These are phyloP conservation scores for Skeletonema potamos DNA, from an alignment of 108 stramenopile species.

Conservation along the genomic window DNA sequence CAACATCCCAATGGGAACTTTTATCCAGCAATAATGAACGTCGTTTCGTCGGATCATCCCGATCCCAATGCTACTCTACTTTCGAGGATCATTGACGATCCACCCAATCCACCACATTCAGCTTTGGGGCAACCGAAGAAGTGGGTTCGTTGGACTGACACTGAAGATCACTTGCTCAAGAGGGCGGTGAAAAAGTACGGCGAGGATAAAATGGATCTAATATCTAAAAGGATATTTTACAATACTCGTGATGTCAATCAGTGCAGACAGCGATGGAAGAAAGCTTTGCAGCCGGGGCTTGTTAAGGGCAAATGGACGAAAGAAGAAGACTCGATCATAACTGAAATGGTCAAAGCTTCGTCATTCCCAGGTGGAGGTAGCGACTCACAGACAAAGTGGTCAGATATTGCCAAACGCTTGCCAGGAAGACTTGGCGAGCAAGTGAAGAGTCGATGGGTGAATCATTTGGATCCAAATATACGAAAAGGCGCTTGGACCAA, in stretches of 20 bases:
- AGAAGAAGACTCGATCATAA: conserved; percentile 77
- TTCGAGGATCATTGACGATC: conserved; percentile 5
- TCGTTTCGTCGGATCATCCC: conserved; percentile 21
- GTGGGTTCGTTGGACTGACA: conserved; percentile 37
- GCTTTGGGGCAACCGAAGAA: conserved; percentile 27
- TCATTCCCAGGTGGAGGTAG: neutral
- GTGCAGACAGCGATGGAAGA: conserved; percentile 94
- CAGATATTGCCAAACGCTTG: conserved; percentile 69
- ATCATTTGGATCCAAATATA: conserved; percentile 87
- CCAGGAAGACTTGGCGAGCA: conserved; percentile 95
- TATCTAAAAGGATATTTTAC: conserved; percentile 48
- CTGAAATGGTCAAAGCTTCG: conserved; percentile 30
- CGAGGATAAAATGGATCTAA: conserved; percentile 52
- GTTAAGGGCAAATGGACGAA: conserved; percentile 82
- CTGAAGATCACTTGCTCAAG: conserved; percentile 45
- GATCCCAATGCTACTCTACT: conserved; percentile 9
- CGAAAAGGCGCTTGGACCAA: conserved; percentile 82
- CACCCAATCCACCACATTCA: neutral
- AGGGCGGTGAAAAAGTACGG: conserved; percentile 38
- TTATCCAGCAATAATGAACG: conserved; percentile 24
- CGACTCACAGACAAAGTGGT: conserved; percentile 49
- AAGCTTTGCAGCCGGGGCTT: conserved; percentile 83
- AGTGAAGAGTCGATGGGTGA: conserved; percentile 93
- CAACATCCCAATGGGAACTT: conserved; percentile 13
- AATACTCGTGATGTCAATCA: conserved; percentile 67